Percentiles rank a stretch among this genome's conserved stretches.
These are phyloP conservation scores for Magnaporthiopsis incrustans DNA, from an alignment of 2,329 filamentous ascomycete genomes.

Conservation along the genomic window DNA sequence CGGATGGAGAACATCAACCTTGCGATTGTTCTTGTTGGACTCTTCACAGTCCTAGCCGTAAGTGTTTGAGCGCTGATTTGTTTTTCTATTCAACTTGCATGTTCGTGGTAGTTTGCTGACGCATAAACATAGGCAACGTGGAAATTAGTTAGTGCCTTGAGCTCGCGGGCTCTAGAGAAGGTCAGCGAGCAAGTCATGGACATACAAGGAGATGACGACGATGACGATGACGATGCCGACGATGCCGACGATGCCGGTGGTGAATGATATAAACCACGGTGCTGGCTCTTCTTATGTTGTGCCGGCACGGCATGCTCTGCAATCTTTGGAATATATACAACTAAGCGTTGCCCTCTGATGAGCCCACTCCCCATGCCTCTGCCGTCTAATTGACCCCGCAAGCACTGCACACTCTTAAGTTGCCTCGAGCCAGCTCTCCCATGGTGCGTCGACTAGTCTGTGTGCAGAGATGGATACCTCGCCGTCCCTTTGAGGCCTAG, in stretches of 20 bases:
- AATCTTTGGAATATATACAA: slow-evolving; percentile 18
- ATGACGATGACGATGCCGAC: slow-evolving; percentile 38
- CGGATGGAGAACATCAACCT: slow-evolving; percentile 73
- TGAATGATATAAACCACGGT: neutral
- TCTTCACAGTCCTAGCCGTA: slow-evolving; percentile 71
- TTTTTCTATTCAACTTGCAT: slow-evolving; percentile 9
- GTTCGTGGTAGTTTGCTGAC: slow-evolving; percentile 13
- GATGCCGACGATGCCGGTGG: slow-evolving; percentile 21
- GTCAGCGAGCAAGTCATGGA: slow-evolving; percentile 78
- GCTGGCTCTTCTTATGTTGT: neutral
- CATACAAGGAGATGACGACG: slow-evolving; percentile 58
- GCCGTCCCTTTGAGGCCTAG: neutral
- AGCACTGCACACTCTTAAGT: slow-evolving; percentile 87
- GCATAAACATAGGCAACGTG: slow-evolving; percentile 57
- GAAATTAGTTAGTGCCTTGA: slow-evolving; percentile 70
- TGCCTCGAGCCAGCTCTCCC: slow-evolving; percentile 68
- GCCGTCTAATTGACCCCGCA: neutral
- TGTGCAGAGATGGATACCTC: slow-evolving; percentile 71
- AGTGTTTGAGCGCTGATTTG: slow-evolving; percentile 24
- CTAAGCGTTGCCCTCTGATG: neutral
- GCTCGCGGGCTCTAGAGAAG: slow-evolving; percentile 62
- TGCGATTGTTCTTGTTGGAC: slow-evolving; percentile 70
- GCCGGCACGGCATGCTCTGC: slow-evolving; percentile 17
- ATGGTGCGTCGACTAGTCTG: slow-evolving; percentile 94
- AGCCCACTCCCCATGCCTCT: neutral